Evolutionary conservation across 257 asterid genomes (phyloP).

Genomic region (Catharanthus roseus): DNA sequence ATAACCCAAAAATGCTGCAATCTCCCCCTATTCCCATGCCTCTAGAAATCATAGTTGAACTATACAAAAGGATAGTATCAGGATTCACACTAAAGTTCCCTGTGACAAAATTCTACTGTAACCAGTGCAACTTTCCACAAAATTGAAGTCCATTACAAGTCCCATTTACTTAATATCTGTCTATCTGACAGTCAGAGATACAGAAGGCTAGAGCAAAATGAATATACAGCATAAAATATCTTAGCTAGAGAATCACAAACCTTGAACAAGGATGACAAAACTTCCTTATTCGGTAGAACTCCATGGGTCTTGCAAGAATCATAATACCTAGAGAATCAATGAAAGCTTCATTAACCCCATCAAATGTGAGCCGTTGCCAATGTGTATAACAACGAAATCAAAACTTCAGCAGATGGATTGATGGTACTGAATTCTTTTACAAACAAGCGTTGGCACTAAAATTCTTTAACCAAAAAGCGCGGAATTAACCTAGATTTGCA

Average conservation of each 20-base stretch:
- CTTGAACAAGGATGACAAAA: constrained; percentile 65
- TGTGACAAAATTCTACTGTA: neutral
- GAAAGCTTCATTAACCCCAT: neutral
- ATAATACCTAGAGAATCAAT: constrained; percentile 51
- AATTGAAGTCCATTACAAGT: neutral
- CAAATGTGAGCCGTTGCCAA: too few species aligned
- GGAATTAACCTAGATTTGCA: neutral
- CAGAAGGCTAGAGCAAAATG: neutral
- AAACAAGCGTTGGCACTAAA: neutral
- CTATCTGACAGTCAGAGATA: neutral
- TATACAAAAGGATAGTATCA: neutral
- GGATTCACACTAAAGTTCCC: too few species aligned
- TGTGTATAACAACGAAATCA: too few species aligned
- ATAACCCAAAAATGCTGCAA: neutral
- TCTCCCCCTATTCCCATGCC: neutral
- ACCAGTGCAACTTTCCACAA: neutral
- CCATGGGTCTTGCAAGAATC: constrained; percentile 55
- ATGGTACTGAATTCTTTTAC: neutral
- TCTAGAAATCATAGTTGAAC: neutral
- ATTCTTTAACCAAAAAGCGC: neutral
- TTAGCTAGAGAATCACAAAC: constrained; percentile 28
- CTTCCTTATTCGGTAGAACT: constrained; percentile 43
- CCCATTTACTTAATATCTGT: neutral
- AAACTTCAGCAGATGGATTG: neutral
- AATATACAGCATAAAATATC: neutral